Evolutionary conservation across 2,329 filamentous ascomycete species (phyloP).

Genomic region (Chalaropsis ovoidea): DNA sequence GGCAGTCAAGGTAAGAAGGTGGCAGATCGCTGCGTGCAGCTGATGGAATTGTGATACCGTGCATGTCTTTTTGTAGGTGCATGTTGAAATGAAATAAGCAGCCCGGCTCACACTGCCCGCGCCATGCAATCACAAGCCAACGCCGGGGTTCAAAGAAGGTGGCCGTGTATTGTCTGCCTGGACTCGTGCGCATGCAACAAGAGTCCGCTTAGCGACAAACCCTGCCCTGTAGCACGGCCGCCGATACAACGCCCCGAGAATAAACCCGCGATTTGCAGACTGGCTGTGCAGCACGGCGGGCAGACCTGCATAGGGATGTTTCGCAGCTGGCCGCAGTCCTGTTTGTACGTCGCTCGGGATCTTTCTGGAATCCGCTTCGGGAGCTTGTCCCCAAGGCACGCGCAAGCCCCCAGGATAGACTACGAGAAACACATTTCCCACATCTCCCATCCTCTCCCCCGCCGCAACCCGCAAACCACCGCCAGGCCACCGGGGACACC

Average conservation of each 20-base stretch:
- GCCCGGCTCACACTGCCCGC: not conserved
- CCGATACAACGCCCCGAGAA: slow-evolving; percentile 62
- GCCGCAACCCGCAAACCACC: not conserved
- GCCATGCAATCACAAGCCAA: not conserved
- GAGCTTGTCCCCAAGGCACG: slow-evolving; percentile 39
- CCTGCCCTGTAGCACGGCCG: slow-evolving; percentile 45
- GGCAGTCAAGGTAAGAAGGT: slow-evolving; percentile 33
- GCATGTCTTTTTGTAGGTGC: not conserved
- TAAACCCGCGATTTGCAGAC: slow-evolving; percentile 31
- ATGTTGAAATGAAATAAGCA: not conserved
- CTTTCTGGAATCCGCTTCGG: slow-evolving; percentile 31
- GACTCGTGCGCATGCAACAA: slow-evolving; percentile 6
- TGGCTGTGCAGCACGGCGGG: not conserved
- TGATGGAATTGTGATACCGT: not conserved
- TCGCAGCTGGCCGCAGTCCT: not conserved
- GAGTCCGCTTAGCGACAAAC: slow-evolving; percentile 15
- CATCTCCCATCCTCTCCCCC: slow-evolving; percentile 27
- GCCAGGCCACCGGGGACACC: not conserved
- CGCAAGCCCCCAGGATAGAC: slow-evolving; percentile 41
- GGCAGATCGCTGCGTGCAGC: slow-evolving; percentile 7
- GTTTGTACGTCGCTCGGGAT: not conserved
- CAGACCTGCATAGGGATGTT: slow-evolving; percentile 5
- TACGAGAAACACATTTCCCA: slow-evolving; percentile 44
- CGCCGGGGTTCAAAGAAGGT: slow-evolving; percentile 49
- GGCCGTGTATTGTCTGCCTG: slow-evolving; percentile 37